These are phyloP conservation scores for Lachancea sp. DNA, from an alignment of 805 yeast genomes.

Conservation along the genomic window DNA sequence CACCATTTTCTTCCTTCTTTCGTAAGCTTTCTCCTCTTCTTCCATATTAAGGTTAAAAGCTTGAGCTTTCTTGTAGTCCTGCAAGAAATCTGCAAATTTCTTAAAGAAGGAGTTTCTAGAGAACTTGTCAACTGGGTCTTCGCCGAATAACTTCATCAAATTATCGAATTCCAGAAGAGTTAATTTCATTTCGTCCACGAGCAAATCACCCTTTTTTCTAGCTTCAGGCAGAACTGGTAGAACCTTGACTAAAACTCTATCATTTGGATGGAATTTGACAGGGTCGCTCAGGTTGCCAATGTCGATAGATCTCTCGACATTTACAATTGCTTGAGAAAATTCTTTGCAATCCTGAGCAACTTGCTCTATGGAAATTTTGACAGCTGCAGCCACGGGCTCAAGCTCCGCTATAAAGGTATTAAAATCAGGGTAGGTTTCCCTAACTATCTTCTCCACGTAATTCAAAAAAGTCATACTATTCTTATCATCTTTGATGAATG, in stretches of 20 bases:
- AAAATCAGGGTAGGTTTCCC: constrained; percentile 76
- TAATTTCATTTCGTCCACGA: constrained; percentile 56
- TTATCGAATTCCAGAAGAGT: constrained; percentile 61
- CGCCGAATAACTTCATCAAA: constrained; percentile 85
- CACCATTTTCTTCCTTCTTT: constrained; percentile 59
- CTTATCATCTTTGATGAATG: constrained; percentile 82
- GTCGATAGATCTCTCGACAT: constrained; percentile 66
- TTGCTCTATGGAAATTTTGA: constrained; percentile 78
- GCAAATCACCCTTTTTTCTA: constrained; percentile 54
- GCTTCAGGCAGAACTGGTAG: constrained; percentile 70
- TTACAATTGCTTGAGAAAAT: constrained; percentile 53
- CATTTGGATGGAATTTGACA: constrained; percentile 68
- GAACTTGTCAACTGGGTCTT: constrained; percentile 64
- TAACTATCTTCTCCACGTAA: constrained; percentile 82
- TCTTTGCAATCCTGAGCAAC: constrained; percentile 64
- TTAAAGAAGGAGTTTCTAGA: constrained; percentile 66
- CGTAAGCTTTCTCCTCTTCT: constrained; percentile 72
- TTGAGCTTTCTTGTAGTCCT: constrained; percentile 74
- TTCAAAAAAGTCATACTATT: constrained; percentile 87
- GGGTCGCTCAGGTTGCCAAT: constrained; percentile 84
- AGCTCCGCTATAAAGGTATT: constrained; percentile 71
- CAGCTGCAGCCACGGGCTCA: constrained; percentile 48
- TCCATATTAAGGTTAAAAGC: constrained; percentile 73
- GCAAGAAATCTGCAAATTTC: constrained; percentile 72
- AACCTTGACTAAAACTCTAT: constrained; percentile 56